These are phyloP conservation scores for Pichia cactophila DNA, from an alignment of 1,139 yeast species.

Conservation along the genomic window DNA sequence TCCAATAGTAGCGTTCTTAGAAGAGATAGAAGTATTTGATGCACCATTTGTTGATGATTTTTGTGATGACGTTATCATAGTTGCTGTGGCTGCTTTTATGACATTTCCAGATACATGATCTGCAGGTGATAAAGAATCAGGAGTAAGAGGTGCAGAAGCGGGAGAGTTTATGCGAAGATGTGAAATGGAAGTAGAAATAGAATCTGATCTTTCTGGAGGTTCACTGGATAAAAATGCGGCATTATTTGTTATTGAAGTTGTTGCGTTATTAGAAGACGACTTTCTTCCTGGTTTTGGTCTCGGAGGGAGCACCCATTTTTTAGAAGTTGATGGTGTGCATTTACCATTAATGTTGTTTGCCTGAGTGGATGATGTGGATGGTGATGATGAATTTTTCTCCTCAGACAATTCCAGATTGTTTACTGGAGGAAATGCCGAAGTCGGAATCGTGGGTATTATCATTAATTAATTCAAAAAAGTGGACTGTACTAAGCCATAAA, in stretches of 20 bases:
- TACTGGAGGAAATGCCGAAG: constrained; percentile 12
- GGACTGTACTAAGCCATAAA: background rate
- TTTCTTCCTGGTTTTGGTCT: constrained; percentile 29
- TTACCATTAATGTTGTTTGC: constrained; percentile 10
- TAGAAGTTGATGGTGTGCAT: constrained; percentile 19
- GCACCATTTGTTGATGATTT: background rate
- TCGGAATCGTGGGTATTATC: constrained; percentile 4
- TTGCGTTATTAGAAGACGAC: constrained; percentile 6
- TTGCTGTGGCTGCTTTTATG: constrained; percentile 1
- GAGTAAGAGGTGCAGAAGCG: constrained; percentile 3
- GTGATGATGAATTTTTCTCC: background rate
- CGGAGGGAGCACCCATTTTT: constrained; percentile 27
- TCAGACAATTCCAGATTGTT: constrained; percentile 5
- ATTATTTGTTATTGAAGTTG: background rate
- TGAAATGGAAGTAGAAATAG: constrained; percentile 5
- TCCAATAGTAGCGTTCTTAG: background rate
- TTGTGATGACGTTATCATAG: background rate
- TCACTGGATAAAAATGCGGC: background rate
- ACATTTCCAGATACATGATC: background rate
- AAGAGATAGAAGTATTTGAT: background rate
- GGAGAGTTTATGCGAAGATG: background rate
- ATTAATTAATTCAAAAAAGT: background rate
- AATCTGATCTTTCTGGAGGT: background rate
- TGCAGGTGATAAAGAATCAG: constrained; percentile 9
- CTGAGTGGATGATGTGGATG: constrained; percentile 8